Evolutionary conservation across 495 filamentous ascomycete genomes (phyloP), one percentile per base, ranked within the genome.

Genomic region (Elasticomyces elasticus): DNA sequence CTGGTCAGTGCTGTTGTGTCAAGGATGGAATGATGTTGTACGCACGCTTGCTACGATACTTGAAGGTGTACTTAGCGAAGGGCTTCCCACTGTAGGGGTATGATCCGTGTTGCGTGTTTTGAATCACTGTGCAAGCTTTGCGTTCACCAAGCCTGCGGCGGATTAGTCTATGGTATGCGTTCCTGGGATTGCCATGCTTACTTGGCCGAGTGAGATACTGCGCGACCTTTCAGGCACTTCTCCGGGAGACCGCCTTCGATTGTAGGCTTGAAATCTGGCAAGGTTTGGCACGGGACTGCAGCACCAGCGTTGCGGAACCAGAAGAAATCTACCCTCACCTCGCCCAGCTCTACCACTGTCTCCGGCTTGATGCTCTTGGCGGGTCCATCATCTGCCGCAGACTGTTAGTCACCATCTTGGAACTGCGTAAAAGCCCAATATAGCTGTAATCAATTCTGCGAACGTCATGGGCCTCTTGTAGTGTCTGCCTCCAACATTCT

Each of bases 141-240:
- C 13, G 13, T 13, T 40, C 35, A 40, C 35, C 35, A 15, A 40
- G 35, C 35, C 35, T 40, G 35, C 13, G 12, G 12, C 3, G 4
- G 4, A 17, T 40, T 26, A 17, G 22, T 22, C 20, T 15, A 9
- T 35, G n/a, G 19, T 24, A 15, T 49, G 15, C 5, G 24, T 27
- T 26, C 17, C 13, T 17, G n/a, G n/a, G 10, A 15, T 5, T 15
- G 13, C 9, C 5, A 24, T n/a, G 51, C 52, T 47, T 19, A 60
- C 57, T n/a, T 19, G 0, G 51, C 48, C 27, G 22, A 19, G 1
- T 37, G 31, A 9, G 61, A 60, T 22, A 64, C 51, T 1, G 61
- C 53, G 9, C 54, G 57, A 12, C 61, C 61, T 43, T 64, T 64
- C 30, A 64, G 40, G 10, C 20, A 23, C 45, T 64, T 64, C 28